These are phyloP conservation scores for Melastoma candidum DNA, from an alignment of 441 rosid genomes.

Conservation along the genomic window DNA sequence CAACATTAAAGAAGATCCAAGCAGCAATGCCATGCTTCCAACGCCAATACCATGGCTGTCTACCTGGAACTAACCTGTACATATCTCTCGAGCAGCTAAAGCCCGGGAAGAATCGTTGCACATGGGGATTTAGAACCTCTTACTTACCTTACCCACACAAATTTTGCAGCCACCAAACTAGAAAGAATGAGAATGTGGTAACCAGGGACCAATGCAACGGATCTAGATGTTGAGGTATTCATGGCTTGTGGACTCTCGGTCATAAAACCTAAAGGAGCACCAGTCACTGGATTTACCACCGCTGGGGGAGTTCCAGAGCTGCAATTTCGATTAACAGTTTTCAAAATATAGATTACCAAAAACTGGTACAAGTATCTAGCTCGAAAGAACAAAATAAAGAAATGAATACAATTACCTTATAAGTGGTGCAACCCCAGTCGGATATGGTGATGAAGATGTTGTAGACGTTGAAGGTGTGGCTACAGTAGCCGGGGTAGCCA, in stretches of 20 bases:
- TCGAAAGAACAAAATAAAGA: constrained; percentile 12
- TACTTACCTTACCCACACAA: no score
- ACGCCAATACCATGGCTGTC: no score
- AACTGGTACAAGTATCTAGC: constrained; percentile 15
- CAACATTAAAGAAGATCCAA: no score
- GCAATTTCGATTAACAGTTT: constrained; percentile 11
- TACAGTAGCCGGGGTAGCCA: constrained; percentile 29
- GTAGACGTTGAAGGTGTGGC: constrained; percentile 4
- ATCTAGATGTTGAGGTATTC: constrained; percentile 41
- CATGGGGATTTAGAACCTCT: no score
- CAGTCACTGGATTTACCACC: constrained; percentile 45
- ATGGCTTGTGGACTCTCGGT: constrained; percentile 37
- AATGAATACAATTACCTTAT: constrained; percentile 33
- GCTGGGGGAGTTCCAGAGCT: constrained; percentile 68
- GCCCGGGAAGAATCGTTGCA: no score
- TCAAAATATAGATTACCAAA: background rate
- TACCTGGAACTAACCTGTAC: no score
- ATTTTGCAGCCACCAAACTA: no score
- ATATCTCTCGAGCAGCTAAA: no score
- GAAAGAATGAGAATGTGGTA: no score
- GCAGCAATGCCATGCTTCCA: no score
- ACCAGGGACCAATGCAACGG: constrained; percentile 17
- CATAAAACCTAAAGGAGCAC: constrained; percentile 35
- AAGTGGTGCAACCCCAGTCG: constrained; percentile 22
- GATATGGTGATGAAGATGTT: background rate